Conservation (phyloP, 805 yeast species). For the Saturnispora mendoncae region DNA sequence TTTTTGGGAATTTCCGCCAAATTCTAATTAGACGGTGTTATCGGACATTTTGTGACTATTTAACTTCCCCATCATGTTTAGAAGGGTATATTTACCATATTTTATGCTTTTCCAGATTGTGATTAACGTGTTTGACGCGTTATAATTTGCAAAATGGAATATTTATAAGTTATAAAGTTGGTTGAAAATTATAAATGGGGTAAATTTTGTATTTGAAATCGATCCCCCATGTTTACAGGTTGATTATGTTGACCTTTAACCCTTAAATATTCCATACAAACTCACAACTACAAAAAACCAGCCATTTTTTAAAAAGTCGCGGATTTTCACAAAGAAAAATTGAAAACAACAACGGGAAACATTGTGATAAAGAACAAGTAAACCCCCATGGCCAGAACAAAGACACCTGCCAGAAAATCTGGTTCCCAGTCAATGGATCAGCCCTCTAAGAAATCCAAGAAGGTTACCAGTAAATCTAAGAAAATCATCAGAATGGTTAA, state of each 20-base stretch:
- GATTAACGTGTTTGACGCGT: not conserved
- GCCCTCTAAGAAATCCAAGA: not conserved
- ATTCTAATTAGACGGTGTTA: not conserved
- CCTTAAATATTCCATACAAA: too few relatives aligned
- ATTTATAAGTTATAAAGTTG: too few relatives aligned
- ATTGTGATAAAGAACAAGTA: not conserved
- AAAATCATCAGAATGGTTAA: slow-evolving; percentile 4
- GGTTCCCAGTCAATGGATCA: not conserved
- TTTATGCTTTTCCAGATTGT: not conserved
- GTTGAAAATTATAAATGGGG: too few relatives aligned
- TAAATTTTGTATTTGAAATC: too few relatives aligned
- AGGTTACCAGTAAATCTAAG: not conserved
- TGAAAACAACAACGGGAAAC: not conserved
- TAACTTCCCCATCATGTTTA: too few relatives aligned
- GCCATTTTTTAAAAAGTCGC: not conserved
- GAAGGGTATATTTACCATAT: not conserved
- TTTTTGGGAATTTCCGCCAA: slow-evolving; percentile 4
- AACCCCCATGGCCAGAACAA: slow-evolving; percentile 5
- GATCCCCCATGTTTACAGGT: too few relatives aligned
- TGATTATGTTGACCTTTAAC: too few relatives aligned
- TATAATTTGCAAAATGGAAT: too few relatives aligned
- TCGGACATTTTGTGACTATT: not conserved
- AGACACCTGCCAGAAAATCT: slow-evolving; percentile 7
- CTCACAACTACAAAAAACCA: not conserved
- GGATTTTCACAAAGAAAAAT: not conserved